Base-by-base conservation (phyloP, 805 yeast genomes). In the Hanseniaspora valbyensis region DNA sequence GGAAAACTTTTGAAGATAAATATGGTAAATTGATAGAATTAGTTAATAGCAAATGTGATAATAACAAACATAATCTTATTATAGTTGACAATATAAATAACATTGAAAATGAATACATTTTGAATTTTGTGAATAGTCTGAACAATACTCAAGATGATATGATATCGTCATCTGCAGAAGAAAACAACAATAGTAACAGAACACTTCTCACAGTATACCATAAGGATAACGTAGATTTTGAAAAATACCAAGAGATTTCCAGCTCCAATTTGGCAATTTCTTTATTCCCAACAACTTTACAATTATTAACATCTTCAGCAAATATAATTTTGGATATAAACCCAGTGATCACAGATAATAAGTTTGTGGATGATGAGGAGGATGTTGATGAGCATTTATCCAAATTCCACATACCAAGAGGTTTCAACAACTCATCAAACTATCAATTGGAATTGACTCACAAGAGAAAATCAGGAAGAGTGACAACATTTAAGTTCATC, bases 401-500 rank as follows among this genome's bases (percentile, higher is more conserved):
- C 2, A 61, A 59, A 14, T 64, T 80, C 40, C 65, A 69, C 39
- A 59, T 82, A 16, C 83, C 84, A 2, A 65, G 70, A 6, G 73
- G 73, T 1, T 60, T 74, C 45, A 83, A 87, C 59, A 64, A 67
- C 32, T 82, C 77, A 63, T 65, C 66, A 33, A 25, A 43, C 4
- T 51, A 43, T 19, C 30, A 44, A 9, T 60, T 81, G 2, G 68
- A 67, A 3, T 61, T 92, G 50, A 77, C 74, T 5, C 83, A 81
- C 57, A 73, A 92, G 52, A 73, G 96, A 50, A 84, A 84, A 59
- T 83, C 95, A 0, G 98, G 98, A 0, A 73, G 96, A 46, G 76
- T 94, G 0, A 59, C 81, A 24, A 63, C 69, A 1, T 81, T 80
- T 50, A 61, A 67, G 7, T 85, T 76, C 59, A 61, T 59, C 5